These are phyloP conservation scores for Neofusicoccum umdonicola DNA, from an alignment of 2,329 filamentous ascomycete species.

Conservation along the genomic window DNA sequence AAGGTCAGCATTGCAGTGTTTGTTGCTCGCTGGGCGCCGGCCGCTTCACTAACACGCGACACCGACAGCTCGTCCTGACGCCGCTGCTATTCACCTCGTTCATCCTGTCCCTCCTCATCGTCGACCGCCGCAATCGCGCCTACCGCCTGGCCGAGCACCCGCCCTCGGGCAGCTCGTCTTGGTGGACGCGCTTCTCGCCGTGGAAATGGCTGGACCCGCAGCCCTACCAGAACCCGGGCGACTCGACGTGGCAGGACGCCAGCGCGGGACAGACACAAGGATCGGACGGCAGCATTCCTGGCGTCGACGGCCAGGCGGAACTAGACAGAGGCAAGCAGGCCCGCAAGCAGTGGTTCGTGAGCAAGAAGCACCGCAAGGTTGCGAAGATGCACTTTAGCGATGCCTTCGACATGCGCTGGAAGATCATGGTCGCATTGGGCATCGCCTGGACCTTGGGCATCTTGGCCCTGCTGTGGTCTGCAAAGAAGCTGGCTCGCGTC, in stretches of 20 bases:
- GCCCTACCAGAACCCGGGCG: constrained; percentile 42
- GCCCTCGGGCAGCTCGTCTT: constrained; percentile 31
- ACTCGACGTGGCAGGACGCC: constrained; percentile 26
- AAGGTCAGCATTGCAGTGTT: constrained; percentile 22
- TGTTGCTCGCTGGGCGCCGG: background rate
- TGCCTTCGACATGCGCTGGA: constrained; percentile 59
- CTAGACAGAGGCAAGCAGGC: background rate
- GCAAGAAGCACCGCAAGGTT: constrained; percentile 53
- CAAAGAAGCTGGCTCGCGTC: constrained; percentile 1
- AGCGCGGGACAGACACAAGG: constrained; percentile 23
- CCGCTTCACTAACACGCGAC: background rate
- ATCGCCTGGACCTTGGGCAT: constrained; percentile 39
- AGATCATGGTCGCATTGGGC: constrained; percentile 52
- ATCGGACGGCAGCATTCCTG: constrained; percentile 17
- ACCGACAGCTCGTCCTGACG: constrained; percentile 52
- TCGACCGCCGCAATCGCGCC: constrained; percentile 58
- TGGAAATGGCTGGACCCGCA: constrained; percentile 38
- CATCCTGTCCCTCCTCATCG: constrained; percentile 61
- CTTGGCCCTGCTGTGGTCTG: constrained; percentile 26
- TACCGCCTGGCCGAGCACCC: constrained; percentile 43
- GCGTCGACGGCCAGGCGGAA: constrained; percentile 8
- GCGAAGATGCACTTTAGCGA: constrained; percentile 62
- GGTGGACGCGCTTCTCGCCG: constrained; percentile 39
- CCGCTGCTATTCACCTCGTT: constrained; percentile 65
- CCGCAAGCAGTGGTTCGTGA: constrained; percentile 34